These are phyloP conservation scores for Neurospora pannonica DNA, from an alignment of 495 filamentous ascomycete genomes.

Conservation along the genomic window DNA sequence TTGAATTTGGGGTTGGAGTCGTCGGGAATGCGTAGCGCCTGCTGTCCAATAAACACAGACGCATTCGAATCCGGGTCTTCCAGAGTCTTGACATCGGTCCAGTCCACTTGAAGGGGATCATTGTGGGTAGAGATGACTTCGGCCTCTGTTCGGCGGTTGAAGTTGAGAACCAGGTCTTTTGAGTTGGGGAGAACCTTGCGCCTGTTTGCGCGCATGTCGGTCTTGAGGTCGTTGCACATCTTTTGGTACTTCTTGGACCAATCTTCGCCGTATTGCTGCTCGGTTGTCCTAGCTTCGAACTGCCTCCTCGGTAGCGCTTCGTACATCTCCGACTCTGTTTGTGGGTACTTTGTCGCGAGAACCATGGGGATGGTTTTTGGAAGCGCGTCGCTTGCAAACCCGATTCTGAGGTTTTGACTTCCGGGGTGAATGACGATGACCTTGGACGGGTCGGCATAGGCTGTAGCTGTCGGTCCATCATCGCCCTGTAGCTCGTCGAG, in stretches of 20 bases:
- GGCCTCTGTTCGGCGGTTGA: slow-evolving; percentile 69
- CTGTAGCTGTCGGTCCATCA: slow-evolving; percentile 42
- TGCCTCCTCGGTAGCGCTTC: slow-evolving; percentile 84
- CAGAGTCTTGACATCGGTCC: slow-evolving; percentile 69
- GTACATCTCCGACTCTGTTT: slow-evolving; percentile 74
- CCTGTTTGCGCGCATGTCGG: slow-evolving; percentile 86
- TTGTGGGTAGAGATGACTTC: slow-evolving; percentile 90
- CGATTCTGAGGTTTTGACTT: slow-evolving; percentile 92
- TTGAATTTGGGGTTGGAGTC: slow-evolving; percentile 83
- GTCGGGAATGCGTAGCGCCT: slow-evolving; percentile 79
- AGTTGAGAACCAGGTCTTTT: slow-evolving; percentile 87
- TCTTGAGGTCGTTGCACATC: slow-evolving; percentile 78
- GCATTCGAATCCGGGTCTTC: slow-evolving; percentile 46
- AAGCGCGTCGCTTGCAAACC: slow-evolving; percentile 85
- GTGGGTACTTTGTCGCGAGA: slow-evolving; percentile 65
- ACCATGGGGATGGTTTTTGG: slow-evolving; percentile 92
- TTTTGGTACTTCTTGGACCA: slow-evolving; percentile 68
- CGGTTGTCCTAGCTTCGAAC: slow-evolving; percentile 57
- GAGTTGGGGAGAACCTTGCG: slow-evolving; percentile 88
- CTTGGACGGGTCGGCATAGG: slow-evolving; percentile 62
- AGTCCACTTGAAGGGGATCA: slow-evolving; percentile 83
- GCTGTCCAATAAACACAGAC: slow-evolving; percentile 68
- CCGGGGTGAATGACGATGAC: slow-evolving; percentile 95
- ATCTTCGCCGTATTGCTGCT: slow-evolving; percentile 83
- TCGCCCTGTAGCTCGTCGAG: slow-evolving; percentile 50